Evolutionary conservation across 345 rosid species (phyloP), one percentile per base, ranked within the genome.

Genomic region (Laguncularia racemosa): DNA sequence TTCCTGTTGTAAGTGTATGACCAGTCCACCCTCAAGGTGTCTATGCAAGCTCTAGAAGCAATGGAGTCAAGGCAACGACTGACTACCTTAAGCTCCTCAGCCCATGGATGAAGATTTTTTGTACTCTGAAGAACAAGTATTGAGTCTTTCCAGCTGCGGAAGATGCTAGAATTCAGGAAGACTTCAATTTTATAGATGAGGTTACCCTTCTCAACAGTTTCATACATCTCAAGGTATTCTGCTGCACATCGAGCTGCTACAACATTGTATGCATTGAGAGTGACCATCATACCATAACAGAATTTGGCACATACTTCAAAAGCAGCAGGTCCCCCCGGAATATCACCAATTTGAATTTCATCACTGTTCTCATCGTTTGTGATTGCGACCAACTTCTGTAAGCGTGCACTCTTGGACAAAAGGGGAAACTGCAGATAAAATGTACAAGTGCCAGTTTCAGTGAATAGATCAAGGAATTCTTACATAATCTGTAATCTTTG

Each of bases 231-330:
- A 1, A 86, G 78, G 77, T 81, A 86, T 45, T 86, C 90, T 0
- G 95, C 95, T 4, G 90, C 96, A 64, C 98, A 91, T 20, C 90
- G 81, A 52, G 84, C 85, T 6, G 89, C 86, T 15, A 86, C 90
- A 13, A 86, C 92, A 66, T 88, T 86, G 78, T 86, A 88, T 2
- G 96, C 87, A 18, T 86, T 88, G 66, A 91, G 90, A 10, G 96
- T 88, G 56, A 91, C 96, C 1, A 76, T 78, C 85, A 91, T 88
- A 14, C 96, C 96, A 48, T 91, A 91, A 71, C 96, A 91, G 71
- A 91, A 91, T 59, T 91, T 91, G 2, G 86, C 88, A 59, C 98
- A 88, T 56, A 83, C 72, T 64, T 91, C 98, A 52, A 91, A 88
- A 17, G 92, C 88, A 43, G 75, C 76, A 20, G 92, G 88, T 12